phyloP scores from a whole-genome alignment of 169 alveolate genomes.

The Plasmodium inui region DNA sequence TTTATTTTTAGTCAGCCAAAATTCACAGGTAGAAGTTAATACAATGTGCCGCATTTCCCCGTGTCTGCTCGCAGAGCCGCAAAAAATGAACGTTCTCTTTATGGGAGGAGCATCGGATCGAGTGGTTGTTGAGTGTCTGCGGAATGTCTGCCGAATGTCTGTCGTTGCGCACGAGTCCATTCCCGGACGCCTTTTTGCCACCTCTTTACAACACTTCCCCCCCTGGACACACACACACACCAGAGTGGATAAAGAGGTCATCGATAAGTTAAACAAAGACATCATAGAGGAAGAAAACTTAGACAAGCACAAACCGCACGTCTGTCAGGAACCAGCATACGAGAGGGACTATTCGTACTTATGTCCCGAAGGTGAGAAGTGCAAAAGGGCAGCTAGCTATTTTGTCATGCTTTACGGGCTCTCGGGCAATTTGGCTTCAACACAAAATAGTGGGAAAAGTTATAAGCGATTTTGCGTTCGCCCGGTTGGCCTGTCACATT shows the following conservation, averaged over 20 bases:
- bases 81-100: neutral
- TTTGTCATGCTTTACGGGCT: neutral
- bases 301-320: constrained; percentile 44
- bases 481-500: neutral
- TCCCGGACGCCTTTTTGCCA: neutral
- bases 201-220: neutral
- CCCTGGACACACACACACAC: neutral
- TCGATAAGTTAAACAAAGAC: constrained; percentile 45
- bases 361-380: constrained; percentile 51
- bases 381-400: neutral
- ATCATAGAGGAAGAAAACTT: constrained; percentile 54
- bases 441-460: neutral
- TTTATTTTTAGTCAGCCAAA: constrained; percentile 24
- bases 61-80: neutral
- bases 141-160: neutral
- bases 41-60: neutral
- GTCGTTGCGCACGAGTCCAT: neutral
- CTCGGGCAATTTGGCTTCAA: neutral
- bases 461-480: neutral
- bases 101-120: neutral
- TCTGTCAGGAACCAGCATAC: constrained; percentile 34
- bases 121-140: too few relatives aligned
- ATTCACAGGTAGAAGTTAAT: constrained; percentile 42
- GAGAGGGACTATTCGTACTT: constrained; percentile 64
- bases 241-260: constrained; percentile 42